Percentiles rank a stretch among this genome's conserved stretches.
These are phyloP conservation scores for Pezicula radicicola DNA, from an alignment of 2,329 filamentous ascomycete species.

Conservation along the genomic window DNA sequence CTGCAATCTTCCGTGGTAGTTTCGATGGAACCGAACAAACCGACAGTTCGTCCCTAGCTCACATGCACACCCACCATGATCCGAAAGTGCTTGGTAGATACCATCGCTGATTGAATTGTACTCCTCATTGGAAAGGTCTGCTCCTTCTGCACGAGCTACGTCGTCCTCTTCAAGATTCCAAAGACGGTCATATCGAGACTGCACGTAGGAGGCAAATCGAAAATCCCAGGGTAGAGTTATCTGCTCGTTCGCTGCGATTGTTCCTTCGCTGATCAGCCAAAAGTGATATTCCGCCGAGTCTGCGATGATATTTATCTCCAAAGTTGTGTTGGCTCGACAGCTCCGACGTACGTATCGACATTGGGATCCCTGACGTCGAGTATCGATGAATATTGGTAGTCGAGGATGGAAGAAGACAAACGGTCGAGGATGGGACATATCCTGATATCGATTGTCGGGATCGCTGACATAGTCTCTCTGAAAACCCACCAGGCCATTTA, in stretches of 20 bases:
- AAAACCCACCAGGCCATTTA: slow-evolving; percentile 75
- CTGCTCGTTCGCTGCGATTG: slow-evolving; percentile 64
- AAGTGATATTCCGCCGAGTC: slow-evolving; percentile 81
- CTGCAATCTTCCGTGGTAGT: slow-evolving; percentile 48
- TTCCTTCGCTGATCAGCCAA: slow-evolving; percentile 81
- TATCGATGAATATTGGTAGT: slow-evolving; percentile 90
- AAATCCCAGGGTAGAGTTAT: slow-evolving; percentile 69
- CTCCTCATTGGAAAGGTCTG: slow-evolving; percentile 49
- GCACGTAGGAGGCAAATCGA: slow-evolving; percentile 53
- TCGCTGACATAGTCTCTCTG: slow-evolving; percentile 70
- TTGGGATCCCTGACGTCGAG: slow-evolving; percentile 78
- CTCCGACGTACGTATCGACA: slow-evolving; percentile 90
- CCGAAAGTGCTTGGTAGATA: slow-evolving; percentile 68
- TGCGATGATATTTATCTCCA: slow-evolving; percentile 78
- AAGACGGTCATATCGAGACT: slow-evolving; percentile 52
- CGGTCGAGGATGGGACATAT: slow-evolving; percentile 61
- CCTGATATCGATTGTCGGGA: slow-evolving; percentile 63
- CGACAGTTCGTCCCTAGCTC: slow-evolving; percentile 60
- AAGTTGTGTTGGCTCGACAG: slow-evolving; percentile 82
- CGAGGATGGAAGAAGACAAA: slow-evolving; percentile 87
- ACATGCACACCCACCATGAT: slow-evolving; percentile 79
- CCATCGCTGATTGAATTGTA: slow-evolving; percentile 59
- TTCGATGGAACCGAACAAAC: slow-evolving; percentile 60
- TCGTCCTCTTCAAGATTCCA: slow-evolving; percentile 63
- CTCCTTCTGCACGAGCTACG: slow-evolving; percentile 16